These are phyloP conservation scores for Russula olivacea DNA, from an alignment of 768 basidiomycete genomes.

Conservation along the genomic window DNA sequence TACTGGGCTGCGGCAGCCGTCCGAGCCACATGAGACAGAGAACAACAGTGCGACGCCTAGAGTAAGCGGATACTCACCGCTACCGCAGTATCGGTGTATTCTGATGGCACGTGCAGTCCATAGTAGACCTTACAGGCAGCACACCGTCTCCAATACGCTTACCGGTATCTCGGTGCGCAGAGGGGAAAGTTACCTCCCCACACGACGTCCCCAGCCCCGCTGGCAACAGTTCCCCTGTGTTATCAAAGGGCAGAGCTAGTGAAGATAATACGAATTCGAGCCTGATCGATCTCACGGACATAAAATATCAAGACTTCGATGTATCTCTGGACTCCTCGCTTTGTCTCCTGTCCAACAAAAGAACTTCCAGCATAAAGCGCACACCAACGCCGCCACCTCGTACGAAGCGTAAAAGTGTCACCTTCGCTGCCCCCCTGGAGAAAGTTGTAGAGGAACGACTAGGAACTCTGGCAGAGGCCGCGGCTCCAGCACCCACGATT, in stretches of 20 bases:
- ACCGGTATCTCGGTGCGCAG: not conserved
- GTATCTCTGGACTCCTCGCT: constrained; percentile 18
- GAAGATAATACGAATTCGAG: constrained; percentile 3
- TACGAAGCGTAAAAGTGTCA: constrained; percentile 19
- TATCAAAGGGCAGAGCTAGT: not conserved
- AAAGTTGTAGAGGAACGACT: not conserved
- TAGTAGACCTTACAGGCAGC: constrained; percentile 11
- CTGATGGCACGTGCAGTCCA: not conserved
- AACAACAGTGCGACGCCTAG: no score
- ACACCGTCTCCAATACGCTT: constrained; percentile 6
- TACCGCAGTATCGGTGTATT: not conserved
- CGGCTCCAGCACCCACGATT: not conserved
- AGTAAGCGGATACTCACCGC: not conserved
- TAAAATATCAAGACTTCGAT: constrained; percentile 18
- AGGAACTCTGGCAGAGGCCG: not conserved
- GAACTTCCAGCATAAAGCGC: not conserved
- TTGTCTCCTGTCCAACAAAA: constrained; percentile 9
- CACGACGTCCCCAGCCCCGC: not conserved
- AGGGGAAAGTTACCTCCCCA: not conserved
- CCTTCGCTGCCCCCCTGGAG: constrained; percentile 12
- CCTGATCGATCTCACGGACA: constrained; percentile 1
- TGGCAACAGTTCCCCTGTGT: not conserved
- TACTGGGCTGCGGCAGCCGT: not conserved
- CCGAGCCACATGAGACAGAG: not conserved
- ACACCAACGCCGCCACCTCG: constrained; percentile 8